Evolutionary conservation across 2,329 filamentous ascomycete genomes (phyloP).

Genomic region (Ophiostoma pallidulum): DNA sequence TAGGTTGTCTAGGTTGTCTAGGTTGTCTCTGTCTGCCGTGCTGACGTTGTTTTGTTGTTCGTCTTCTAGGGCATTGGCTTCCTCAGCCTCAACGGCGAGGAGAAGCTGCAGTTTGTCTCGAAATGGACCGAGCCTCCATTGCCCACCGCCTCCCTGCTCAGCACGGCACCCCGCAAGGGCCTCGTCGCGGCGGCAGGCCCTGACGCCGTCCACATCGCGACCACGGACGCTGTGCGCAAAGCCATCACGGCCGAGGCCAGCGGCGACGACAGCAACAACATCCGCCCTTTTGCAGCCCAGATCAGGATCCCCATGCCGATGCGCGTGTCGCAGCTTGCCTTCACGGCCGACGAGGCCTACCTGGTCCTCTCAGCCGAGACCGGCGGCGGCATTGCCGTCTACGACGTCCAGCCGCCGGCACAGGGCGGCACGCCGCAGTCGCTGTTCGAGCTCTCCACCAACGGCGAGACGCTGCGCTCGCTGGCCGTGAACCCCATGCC

Average conservation of each 20-base stretch:
- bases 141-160: conserved; percentile 71
- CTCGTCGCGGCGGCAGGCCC: conserved; percentile 83
- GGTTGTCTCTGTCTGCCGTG: no score
- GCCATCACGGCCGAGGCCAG: conserved; percentile 47
- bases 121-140: conserved; percentile 70
- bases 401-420: conserved; percentile 60
- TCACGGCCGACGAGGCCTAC: conserved; percentile 81
- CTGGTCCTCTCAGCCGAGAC: conserved; percentile 74
- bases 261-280: conserved; percentile 49
- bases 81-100: conserved; percentile 66
- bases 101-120: conserved; percentile 70
- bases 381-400: conserved; percentile 74
- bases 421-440: conserved; percentile 54
- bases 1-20: no score
- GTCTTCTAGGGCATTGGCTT: conserved; percentile 67
- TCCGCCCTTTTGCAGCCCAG: conserved; percentile 63
- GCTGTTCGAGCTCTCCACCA: conserved; percentile 67
- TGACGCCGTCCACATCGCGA: conserved; percentile 64
- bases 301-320: conserved; percentile 61
- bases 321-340: conserved; percentile 78
- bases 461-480: conserved; percentile 61
- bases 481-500: conserved; percentile 72
- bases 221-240: conserved; percentile 67
- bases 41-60: conserved; percentile 1
- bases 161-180: conserved; percentile 69